Conservation (phyloP, 192 early-diverging fungal genomes). For the Fimicolochytrium jonesii region DNA sequence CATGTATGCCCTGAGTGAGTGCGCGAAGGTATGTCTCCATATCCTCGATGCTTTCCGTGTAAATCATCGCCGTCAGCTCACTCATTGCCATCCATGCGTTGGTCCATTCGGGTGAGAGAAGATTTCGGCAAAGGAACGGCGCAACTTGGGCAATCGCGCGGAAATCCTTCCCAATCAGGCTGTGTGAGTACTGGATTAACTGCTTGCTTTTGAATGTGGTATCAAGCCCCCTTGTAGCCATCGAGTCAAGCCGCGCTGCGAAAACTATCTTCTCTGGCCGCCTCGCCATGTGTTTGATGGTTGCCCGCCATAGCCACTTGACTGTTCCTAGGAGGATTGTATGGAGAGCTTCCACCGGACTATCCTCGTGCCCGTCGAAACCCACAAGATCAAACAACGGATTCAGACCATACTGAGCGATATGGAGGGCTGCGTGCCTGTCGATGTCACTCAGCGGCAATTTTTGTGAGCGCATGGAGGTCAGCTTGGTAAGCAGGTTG, state of each 20-base stretch:
- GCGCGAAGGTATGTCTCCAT: not conserved
- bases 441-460: too few relatives aligned
- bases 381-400: not conserved
- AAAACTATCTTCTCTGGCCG: too few relatives aligned
- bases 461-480: too few relatives aligned
- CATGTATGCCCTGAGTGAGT: not conserved
- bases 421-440: too few relatives aligned
- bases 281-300: not conserved
- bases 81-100: not conserved
- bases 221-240: too few relatives aligned
- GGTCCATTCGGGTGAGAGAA: not conserved
- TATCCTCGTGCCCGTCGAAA: not conserved
- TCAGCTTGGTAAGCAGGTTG: too few relatives aligned
- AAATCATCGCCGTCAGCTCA: not conserved
- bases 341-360: not conserved
- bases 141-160: not conserved
- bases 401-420: not conserved
- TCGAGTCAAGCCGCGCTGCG: too few relatives aligned
- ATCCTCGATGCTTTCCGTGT: not conserved
- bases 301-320: not conserved
- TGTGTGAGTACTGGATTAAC: not conserved
- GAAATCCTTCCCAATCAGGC: not conserved
- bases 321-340: not conserved
- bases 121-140: not conserved
- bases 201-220: not conserved